Conservation (phyloP, 495 filamentous ascomycete species). For the Bacidia gigantensis region DNA sequence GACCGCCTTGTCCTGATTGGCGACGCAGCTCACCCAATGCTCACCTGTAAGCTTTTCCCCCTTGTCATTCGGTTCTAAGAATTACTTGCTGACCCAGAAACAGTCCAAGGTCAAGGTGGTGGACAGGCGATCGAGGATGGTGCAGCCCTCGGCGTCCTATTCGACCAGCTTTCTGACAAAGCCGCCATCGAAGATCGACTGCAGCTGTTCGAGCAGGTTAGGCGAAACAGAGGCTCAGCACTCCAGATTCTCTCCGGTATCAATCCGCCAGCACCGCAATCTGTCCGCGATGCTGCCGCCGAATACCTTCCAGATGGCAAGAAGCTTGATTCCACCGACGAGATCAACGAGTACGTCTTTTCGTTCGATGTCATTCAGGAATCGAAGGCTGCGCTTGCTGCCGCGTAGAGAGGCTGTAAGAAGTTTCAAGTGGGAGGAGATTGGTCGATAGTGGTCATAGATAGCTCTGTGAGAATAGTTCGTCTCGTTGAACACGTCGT, state of each 20-base stretch:
- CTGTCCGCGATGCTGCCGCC: neutral
- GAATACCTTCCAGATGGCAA: neutral
- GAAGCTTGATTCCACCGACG: neutral
- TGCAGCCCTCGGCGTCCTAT: constrained; percentile 23
- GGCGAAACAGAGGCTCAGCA: constrained; percentile 22
- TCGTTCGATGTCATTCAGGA: constrained; percentile 3
- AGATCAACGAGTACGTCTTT: neutral
- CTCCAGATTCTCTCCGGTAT: constrained; percentile 28
- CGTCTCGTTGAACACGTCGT: too few species aligned
- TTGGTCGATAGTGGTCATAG: too few species aligned
- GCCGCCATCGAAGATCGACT: constrained; percentile 20
- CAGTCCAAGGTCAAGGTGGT: constrained; percentile 26
- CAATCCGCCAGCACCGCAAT: neutral
- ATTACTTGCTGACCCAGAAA: constrained; percentile 29
- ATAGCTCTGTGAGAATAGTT: too few species aligned
- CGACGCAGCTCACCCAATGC: constrained; percentile 37
- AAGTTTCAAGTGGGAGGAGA: neutral
- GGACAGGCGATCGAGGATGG: constrained; percentile 31
- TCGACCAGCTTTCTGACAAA: constrained; percentile 19
- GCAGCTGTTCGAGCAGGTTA: constrained; percentile 25
- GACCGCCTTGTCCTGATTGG: constrained; percentile 31
- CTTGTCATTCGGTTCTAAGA: neutral
- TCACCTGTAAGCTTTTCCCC: neutral
- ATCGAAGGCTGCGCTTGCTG: neutral
- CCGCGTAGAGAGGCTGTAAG: neutral